Conservation (phyloP, 164 flowering plant species). For the Stephania yunnanensis region DNA sequence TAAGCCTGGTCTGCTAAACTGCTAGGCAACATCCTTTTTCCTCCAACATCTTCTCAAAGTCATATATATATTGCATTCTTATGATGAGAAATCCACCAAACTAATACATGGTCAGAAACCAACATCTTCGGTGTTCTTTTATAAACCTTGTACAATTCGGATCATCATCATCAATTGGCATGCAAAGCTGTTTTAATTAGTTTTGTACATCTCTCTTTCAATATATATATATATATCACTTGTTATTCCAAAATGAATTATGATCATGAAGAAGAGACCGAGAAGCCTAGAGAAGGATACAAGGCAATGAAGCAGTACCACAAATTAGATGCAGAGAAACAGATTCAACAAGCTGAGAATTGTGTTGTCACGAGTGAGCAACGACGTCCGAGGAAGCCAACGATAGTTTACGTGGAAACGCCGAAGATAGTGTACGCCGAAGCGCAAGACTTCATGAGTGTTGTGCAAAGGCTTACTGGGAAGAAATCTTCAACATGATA, state of each 20-base stretch:
- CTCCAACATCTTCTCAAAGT: neutral
- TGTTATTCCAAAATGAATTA: neutral
- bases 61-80: neutral
- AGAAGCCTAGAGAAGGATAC: neutral
- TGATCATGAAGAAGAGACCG: neutral
- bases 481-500: neutral
- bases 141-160: neutral
- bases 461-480: slow-evolving; percentile 20
- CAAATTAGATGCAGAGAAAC: neutral
- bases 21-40: neutral
- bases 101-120: neutral
- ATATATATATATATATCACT: neutral
- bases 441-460: slow-evolving; percentile 14
- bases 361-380: neutral
- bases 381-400: slow-evolving; percentile 6
- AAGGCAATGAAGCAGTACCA: neutral
- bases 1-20: neutral
- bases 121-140: neutral
- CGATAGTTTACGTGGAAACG: slow-evolving; percentile 12
- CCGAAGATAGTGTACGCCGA: slow-evolving; percentile 15
- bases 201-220: neutral
- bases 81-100: neutral
- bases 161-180: neutral
- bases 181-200: no score
- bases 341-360: neutral